phyloP scores from a whole-genome alignment of 2,329 filamentous ascomycete species.

The Aureobasidium sp. region DNA sequence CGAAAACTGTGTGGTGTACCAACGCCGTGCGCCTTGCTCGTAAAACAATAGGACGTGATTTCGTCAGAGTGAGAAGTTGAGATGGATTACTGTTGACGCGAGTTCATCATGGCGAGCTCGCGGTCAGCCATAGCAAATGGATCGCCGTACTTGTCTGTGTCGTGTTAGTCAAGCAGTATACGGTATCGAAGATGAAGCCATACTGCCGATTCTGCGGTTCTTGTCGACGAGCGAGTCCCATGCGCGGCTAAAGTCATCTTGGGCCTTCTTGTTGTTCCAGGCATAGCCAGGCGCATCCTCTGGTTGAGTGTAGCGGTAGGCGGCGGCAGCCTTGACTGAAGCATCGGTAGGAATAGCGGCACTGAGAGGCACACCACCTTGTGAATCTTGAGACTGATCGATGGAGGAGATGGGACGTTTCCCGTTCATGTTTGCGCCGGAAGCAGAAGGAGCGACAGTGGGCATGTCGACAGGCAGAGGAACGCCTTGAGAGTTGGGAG shows the following conservation, averaged over 20 bases:
- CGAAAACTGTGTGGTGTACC: neutral
- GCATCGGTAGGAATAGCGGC: conserved; percentile 1
- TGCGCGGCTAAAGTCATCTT: conserved; percentile 48
- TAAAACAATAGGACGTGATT: neutral
- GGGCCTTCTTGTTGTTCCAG: conserved; percentile 51
- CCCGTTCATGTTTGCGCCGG: conserved; percentile 30
- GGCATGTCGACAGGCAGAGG: conserved; percentile 17
- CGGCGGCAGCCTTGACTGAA: conserved; percentile 21
- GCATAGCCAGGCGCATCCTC: conserved; percentile 42
- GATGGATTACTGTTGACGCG: conserved; percentile 17
- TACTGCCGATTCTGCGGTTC: conserved; percentile 31
- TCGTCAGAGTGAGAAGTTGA: conserved; percentile 2
- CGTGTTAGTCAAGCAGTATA: neutral
- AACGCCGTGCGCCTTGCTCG: conserved; percentile 12
- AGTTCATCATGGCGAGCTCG: conserved; percentile 22
- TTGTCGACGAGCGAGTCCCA: conserved; percentile 45
- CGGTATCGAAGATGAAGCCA: conserved; percentile 5
- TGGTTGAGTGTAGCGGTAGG: conserved; percentile 29
- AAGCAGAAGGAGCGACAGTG: conserved; percentile 19
- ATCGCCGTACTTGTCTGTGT: conserved; percentile 29
- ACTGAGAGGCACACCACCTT: neutral
- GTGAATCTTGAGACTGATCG: conserved; percentile 24
- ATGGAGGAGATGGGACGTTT: conserved; percentile 31
- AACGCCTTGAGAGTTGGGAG: conserved; percentile 45
- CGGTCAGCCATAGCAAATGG: conserved; percentile 29